Percentiles rank a stretch among this genome's conserved stretches.
Conservation (phyloP, 2,329 filamentous ascomycete genomes). For the Pseudocercospora eumusae region DNA sequence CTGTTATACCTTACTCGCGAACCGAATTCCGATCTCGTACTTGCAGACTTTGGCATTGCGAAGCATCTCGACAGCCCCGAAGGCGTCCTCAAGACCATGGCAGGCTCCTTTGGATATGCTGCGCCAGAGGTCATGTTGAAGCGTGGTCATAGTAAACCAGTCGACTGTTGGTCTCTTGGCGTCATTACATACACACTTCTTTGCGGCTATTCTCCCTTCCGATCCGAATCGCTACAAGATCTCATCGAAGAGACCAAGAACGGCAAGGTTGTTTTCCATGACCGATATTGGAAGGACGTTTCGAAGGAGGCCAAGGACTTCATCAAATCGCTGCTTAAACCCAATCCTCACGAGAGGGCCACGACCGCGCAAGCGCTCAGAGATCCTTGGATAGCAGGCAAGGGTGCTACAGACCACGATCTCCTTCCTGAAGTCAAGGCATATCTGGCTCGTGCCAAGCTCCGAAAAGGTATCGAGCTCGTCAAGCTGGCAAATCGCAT, state of each 20-base stretch:
- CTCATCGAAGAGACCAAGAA: conserved; percentile 91
- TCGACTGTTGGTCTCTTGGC: conserved; percentile 99
- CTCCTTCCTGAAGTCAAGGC: conserved; percentile 94
- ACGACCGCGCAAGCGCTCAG: conserved; percentile 56
- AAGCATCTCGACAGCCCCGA: conserved; percentile 93
- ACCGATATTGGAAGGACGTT: conserved; percentile 97
- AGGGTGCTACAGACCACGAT: conserved; percentile 93
- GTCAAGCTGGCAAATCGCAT: conserved; percentile 96
- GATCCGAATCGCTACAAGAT: conserved; percentile 88
- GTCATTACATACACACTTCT: conserved; percentile 98
- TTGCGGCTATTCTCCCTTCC: conserved; percentile 97
- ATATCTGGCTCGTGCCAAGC: conserved; percentile 86
- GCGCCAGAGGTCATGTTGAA: conserved; percentile 98
- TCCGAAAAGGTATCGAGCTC: conserved; percentile 90
- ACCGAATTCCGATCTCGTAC: conserved; percentile 77
- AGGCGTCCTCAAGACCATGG: conserved; percentile 96
- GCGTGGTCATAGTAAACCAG: conserved; percentile 93
- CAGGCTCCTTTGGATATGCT: conserved; percentile 95
- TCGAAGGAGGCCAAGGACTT: conserved; percentile 95
- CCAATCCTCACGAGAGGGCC: conserved; percentile 73
- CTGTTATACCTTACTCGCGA: conserved; percentile 85
- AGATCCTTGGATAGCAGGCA: conserved; percentile 75
- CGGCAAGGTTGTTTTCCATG: conserved; percentile 87
- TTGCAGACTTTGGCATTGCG: conserved; percentile 97
- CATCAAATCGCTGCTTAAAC: conserved; percentile 77